A percentile compares a stretch with the other conserved stretches of the same genome.
Evolutionary conservation across 139 green algal species (phyloP).

Genomic region (Coccomyxa sp.): DNA sequence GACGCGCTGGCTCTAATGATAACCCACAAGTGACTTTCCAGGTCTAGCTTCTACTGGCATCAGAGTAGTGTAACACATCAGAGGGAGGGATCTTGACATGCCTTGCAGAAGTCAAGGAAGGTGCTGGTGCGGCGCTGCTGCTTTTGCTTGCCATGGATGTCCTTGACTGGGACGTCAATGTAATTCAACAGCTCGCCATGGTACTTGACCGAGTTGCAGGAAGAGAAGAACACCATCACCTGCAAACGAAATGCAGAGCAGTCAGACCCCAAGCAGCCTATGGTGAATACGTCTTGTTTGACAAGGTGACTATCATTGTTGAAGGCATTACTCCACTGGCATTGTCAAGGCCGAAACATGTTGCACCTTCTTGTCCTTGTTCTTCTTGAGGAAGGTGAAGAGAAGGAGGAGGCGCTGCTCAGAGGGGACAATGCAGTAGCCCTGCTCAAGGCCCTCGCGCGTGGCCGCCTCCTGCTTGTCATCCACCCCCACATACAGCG

Average conservation of each 20-base stretch:
- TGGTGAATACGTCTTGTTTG: no score
- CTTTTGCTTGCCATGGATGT: conserved; percentile 99
- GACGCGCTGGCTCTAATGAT: no score
- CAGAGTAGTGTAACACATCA: no score
- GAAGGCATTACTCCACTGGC: no score
- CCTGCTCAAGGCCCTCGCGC: conserved; percentile 85
- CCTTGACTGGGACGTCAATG: conserved; percentile 91
- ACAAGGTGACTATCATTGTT: no score
- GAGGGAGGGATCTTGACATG: no score
- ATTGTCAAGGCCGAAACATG: no score
- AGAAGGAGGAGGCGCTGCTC: conserved; percentile 95
- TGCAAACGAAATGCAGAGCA: conserved; percentile 16
- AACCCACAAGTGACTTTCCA: no score
- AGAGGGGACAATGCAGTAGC: conserved; percentile 88
- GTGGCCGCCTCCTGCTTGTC: conserved; percentile 69
- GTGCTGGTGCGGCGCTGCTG: conserved; percentile 94
- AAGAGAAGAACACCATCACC: conserved; percentile 99
- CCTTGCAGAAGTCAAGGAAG: conserved; percentile 95
- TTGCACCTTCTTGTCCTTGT: conserved; percentile 92
- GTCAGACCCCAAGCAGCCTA: no score
- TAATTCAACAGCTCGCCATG: conserved; percentile 98
- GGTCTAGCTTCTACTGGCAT: no score
- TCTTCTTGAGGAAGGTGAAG: conserved; percentile 99
- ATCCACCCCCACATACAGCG: conserved; percentile 96
- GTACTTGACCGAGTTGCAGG: conserved; percentile 92